Evolutionary conservation across 1,139 yeast species (phyloP), one percentile per base, ranked within the genome.

Genomic region (Nakaseomyces delphensis): DNA sequence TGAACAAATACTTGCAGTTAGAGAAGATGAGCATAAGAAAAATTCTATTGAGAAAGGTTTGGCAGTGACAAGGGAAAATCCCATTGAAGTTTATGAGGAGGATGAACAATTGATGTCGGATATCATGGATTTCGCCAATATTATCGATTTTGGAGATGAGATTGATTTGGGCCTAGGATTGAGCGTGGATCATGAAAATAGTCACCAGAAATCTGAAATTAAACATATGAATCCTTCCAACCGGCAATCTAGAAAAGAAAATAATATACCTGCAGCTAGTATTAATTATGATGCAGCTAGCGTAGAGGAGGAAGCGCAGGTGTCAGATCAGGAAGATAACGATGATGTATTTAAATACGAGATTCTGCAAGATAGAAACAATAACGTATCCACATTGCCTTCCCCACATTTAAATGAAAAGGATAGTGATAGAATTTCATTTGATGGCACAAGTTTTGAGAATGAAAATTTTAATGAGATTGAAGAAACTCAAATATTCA

Each of bases 61-160:
- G n/a, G n/a, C n/a, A n/a, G n/a, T n/a, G n/a, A n/a, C n/a, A n/a
- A n/a, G n/a, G n/a, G n/a, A n/a, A n/a, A n/a, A n/a, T n/a, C n/a
- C n/a, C n/a, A n/a, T n/a, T n/a, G 13, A 25, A 9, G 28, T 36
- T 38, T 28, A 27, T 10, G 56, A 49, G 13, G 63, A 60, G 9
- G 68, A 59, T 21, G 56, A 55, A 3, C 67, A 65, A 38, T 48
- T 60, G 24, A 57, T 65, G 46, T 56, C 64, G 1, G 68, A 65
- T 37, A 61, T 67, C 19, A 68, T 72, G 65, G 87, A 80, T 52
- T 76, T 81, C 51, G 74, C 81, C 36, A 81, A 78, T 48, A 74
- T 75, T 55, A 76, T 82, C 40, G 78, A 80, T 56, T 76, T 79
- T 52, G 86, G 73, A 18, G 73, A 65, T 30, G 71, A 63, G 18